Base-by-base conservation (phyloP, 208 protist genomes). In the Lotmaria passim region DNA sequence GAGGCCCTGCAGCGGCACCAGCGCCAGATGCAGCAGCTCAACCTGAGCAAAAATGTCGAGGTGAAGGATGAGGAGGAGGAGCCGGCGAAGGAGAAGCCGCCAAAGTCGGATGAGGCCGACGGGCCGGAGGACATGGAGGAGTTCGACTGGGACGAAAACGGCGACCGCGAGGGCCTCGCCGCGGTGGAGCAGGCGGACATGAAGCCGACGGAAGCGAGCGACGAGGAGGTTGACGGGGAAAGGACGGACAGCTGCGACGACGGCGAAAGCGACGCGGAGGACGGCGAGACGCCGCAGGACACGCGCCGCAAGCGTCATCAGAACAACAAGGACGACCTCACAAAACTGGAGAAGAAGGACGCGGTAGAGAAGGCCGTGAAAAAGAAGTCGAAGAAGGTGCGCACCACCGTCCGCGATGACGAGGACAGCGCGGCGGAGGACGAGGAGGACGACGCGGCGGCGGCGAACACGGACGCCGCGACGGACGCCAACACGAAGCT, bases 1-100 rank as follows among this genome's bases (percentile, higher is more conserved):
- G 93, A 97, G 65, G 89, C 92, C 14, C 57, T 97, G 43, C 79
- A 95, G 77, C 86, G 89, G 12, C 90, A 95, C 73, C 75, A 91
- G 39, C 86, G 81, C 15, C 79, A 91, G 43, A 64, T 74, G 31
- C 89, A 97, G 79, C 89, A 94, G 79, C 79, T 95, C 10, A 87
- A 93, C 67, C 82, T 94, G 17, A 86, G 87, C 76, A 50, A 92
- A 57, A 77, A 84, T 55, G 91, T 93, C 43, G 70, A 96, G 23
- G 73, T 93, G 19, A 81, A 88, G 59, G 82, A 92, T 43, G 82
- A 93, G 44, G 63, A 87, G 33, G 44, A 73, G 21, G 56, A 83
- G 17, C 44, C 15, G 56, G 84, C 43, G 65, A 88, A 56, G 68
- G 86, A 81, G 65, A 86, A 51, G 56, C 64, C 79, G 23, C 52